Conservation (phyloP, 805 yeast genomes). For the Suhomyces kilbournensis region DNA sequence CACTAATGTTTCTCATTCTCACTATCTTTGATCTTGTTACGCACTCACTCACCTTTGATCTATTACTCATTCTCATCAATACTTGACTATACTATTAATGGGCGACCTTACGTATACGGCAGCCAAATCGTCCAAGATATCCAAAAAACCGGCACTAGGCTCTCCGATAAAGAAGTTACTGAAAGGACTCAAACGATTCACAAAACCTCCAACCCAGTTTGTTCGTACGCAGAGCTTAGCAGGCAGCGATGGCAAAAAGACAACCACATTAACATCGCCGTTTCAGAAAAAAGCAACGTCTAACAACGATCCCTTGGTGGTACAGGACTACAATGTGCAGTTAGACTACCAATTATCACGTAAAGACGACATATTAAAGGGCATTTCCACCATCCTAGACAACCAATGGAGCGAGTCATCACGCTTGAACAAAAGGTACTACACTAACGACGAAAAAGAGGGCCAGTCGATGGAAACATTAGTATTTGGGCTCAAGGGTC, state of each 20-base stretch:
- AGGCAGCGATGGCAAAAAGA: slow-evolving; percentile 1
- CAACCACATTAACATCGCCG: not conserved
- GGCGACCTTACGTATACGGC: slow-evolving; percentile 34
- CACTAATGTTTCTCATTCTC: too few species aligned
- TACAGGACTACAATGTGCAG: slow-evolving; percentile 36
- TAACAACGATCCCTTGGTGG: slow-evolving; percentile 8
- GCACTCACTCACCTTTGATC: not conserved
- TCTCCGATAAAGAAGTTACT: slow-evolving; percentile 26
- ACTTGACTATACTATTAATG: slow-evolving; percentile 2
- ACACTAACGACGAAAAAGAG: slow-evolving; percentile 11
- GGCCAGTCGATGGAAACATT: slow-evolving; percentile 20
- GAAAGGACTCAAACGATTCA: slow-evolving; percentile 19
- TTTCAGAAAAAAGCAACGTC: not conserved
- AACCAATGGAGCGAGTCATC: slow-evolving; percentile 41
- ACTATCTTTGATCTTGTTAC: not conserved
- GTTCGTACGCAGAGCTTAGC: not conserved
- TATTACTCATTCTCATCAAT: not conserved
- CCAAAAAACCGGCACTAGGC: slow-evolving; percentile 16
- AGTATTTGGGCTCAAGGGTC: slow-evolving; percentile 32
- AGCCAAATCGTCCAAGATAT: slow-evolving; percentile 36
- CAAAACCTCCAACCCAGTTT: slow-evolving; percentile 1
- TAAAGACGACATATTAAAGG: slow-evolving; percentile 28
- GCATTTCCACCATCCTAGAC: slow-evolving; percentile 28
- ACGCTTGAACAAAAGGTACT: slow-evolving; percentile 22
- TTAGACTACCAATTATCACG: slow-evolving; percentile 35